These are phyloP conservation scores for Fusarium secorum DNA, from an alignment of 2,329 filamentous ascomycete species.

Conservation along the genomic window DNA sequence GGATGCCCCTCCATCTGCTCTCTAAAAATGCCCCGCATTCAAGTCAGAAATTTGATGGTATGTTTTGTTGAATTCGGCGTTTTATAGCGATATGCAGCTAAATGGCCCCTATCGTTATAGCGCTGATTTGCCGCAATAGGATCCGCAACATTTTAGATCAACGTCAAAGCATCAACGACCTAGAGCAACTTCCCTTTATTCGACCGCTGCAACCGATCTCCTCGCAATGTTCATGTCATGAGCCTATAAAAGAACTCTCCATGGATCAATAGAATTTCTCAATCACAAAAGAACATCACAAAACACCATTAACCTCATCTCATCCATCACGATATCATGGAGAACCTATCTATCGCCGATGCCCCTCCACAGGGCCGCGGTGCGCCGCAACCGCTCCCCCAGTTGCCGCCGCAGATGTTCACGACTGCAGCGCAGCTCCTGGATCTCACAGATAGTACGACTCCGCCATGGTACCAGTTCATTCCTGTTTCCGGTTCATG, in stretches of 20 bases:
- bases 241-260: conserved; percentile 21
- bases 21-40: conserved; percentile 37
- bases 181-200: conserved; percentile 26
- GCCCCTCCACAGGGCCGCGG: conserved; percentile 53
- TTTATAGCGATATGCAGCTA: conserved; percentile 30
- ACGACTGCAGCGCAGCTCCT: conserved; percentile 95
- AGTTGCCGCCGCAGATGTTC: conserved; percentile 95
- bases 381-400: conserved; percentile 60
- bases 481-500: conserved; percentile 10
- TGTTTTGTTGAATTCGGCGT: conserved; percentile 4
- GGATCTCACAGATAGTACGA: conserved; percentile 95
- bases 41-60: not conserved
- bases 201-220: conserved; percentile 14
- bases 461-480: conserved; percentile 21
- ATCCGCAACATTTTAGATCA: conserved; percentile 27
- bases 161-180: conserved; percentile 39
- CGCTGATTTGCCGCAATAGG: conserved; percentile 33
- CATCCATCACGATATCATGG: conserved; percentile 53
- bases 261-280: conserved; percentile 32
- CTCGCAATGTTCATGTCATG: conserved; percentile 40
- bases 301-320: not conserved
- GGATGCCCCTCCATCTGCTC: conserved; percentile 37
- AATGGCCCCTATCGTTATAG: conserved; percentile 29
- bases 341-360: conserved; percentile 62
- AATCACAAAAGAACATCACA: conserved; percentile 8